Percentiles rank a stretch among this genome's conserved stretches.
These are phyloP conservation scores for Gossypium raimondii DNA, from an alignment of 345 rosid genomes.

Conservation along the genomic window DNA sequence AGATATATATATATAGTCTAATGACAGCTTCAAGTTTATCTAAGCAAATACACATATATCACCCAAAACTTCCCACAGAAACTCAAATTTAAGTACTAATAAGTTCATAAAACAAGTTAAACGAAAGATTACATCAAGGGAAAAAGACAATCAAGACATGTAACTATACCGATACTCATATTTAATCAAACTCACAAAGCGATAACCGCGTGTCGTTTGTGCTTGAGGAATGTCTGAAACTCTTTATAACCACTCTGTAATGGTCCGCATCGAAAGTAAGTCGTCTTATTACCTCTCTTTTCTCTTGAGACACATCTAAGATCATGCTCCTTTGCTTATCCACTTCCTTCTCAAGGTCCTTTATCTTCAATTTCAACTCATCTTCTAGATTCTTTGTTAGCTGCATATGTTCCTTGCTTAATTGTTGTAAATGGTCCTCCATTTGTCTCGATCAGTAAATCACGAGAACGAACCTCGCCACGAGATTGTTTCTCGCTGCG, in stretches of 20 bases:
- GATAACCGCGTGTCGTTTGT: conserved; percentile 21
- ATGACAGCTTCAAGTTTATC: too few relatives aligned
- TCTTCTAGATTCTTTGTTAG: conserved; percentile 31
- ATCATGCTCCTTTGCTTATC: conserved; percentile 43
- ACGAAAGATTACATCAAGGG: background rate
- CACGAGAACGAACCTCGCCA: conserved; percentile 42
- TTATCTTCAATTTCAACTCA: conserved; percentile 34
- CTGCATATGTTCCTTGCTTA: conserved; percentile 27
- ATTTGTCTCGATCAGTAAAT: conserved; percentile 36
- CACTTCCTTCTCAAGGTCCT: conserved; percentile 50
- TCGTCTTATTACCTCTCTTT: conserved; percentile 81
- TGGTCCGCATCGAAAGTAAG: conserved; percentile 81
- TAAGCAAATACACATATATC: too few relatives aligned
- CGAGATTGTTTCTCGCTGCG: conserved; percentile 35
- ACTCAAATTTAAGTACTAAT: too few relatives aligned
- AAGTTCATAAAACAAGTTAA: too few relatives aligned
- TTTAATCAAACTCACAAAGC: conserved; percentile 30
- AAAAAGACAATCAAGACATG: background rate
- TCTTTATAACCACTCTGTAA: conserved; percentile 64
- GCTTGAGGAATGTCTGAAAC: conserved; percentile 42
- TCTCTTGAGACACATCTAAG: conserved; percentile 60
- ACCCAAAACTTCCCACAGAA: too few relatives aligned
- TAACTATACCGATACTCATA: conserved; percentile 3
- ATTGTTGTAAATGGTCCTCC: conserved; percentile 40
- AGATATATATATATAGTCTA: too few relatives aligned